Evolutionary conservation across 306 rosid species (phyloP), one percentile per base, ranked within the genome.

Genomic region (Trifolium subterraneum): DNA sequence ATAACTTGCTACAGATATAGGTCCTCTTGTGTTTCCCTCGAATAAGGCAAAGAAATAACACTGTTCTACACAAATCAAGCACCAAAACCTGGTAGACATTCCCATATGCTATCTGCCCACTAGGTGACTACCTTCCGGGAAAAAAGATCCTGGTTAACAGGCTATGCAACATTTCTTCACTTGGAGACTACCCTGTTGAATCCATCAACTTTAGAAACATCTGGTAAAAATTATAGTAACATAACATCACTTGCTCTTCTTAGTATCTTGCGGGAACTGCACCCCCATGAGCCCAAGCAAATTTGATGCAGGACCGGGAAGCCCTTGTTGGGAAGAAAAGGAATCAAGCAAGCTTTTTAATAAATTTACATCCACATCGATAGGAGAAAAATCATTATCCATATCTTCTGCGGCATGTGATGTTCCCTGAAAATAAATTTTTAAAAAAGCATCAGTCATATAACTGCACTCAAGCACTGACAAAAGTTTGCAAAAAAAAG

Each of bases 271-370:
- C 10, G 96, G 97, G 55, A 95, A 88, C 78, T 88, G 89, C 63
- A 95, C 67, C 29, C 99, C 99, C 98, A 92, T 87, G 23, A 95
- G 97, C 41, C 96, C 96, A 31, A 95, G 96, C 78, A 92, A 82
- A 83, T 92, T 95, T 59, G 99, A 90, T 71, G 97, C 96, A n/a
- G 99, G 99, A 74, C 99, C 98, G 45, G 99, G 99, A 73, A 92
- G 99, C 44, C 98, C 99, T 86, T 92, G 92, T 80, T 95, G 99
- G 78, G 92, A 85, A 62, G 97, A 87, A 85, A 92, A 88, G 72
- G 99, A 95, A 88, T 90, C 96, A 13, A 95, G 96, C 20, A 94
- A 73, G 83, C 88, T 95, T 86, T 90, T 92, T 8, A 95, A 97
- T 64, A 95, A 90, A 81, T 95, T 95, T 69, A 92, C 89, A 79